phyloP scores from a whole-genome alignment of 2,329 filamentous ascomycete genomes.

The Leptographium procerum region DNA sequence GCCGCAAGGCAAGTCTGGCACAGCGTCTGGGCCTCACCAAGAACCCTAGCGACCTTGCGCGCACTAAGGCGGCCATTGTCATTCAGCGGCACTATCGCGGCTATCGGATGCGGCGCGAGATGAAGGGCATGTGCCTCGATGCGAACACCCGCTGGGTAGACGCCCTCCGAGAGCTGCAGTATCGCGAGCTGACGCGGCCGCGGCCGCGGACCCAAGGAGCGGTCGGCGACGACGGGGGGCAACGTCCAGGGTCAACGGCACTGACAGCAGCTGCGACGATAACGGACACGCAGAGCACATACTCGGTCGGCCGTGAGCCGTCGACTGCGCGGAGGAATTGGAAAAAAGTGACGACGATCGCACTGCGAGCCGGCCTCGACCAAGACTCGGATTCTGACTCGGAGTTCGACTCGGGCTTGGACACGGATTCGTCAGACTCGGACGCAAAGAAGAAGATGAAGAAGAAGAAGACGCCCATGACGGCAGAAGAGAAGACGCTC shows the following conservation, averaged over 20 bases:
- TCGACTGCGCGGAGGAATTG: conserved; percentile 54
- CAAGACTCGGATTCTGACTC: conserved; percentile 25
- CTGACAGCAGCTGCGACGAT: background rate
- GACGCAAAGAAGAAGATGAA: background rate
- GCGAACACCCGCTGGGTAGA: conserved; percentile 62
- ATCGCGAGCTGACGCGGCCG: conserved; percentile 38
- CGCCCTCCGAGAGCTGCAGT: conserved; percentile 47
- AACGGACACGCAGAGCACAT: background rate
- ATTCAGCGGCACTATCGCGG: conserved; percentile 69
- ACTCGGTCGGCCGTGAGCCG: conserved; percentile 2
- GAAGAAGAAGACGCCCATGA: background rate
- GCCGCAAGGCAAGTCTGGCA: background rate
- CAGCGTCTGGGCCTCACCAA: background rate
- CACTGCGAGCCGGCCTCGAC: conserved; percentile 53
- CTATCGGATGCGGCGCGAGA: conserved; percentile 59
- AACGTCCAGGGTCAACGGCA: background rate
- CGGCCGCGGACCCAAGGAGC: conserved; percentile 18
- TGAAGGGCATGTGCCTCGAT: conserved; percentile 57
- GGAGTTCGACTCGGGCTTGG: conserved; percentile 22
- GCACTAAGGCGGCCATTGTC: conserved; percentile 37
- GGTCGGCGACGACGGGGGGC: conserved; percentile 3
- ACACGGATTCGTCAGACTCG: conserved; percentile 1
- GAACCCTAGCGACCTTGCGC: conserved; percentile 9
- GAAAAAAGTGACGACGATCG: conserved; percentile 62
- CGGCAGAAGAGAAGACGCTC: conserved; percentile 26